Conservation (phyloP, 2,329 filamentous ascomycete species). For the Didymella arachidicola region DNA sequence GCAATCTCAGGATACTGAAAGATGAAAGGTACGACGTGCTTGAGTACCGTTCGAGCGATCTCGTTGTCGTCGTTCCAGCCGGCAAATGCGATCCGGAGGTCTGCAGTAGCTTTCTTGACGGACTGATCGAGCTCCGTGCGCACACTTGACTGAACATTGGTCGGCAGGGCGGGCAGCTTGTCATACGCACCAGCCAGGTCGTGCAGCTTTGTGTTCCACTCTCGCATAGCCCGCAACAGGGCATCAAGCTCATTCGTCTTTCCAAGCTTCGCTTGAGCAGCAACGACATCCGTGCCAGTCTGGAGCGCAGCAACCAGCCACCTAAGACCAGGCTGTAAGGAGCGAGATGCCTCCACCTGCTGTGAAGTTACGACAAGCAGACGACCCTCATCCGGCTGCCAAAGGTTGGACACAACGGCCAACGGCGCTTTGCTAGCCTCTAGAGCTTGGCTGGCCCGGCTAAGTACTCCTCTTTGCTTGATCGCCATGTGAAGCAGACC, state of each 20-base stretch:
- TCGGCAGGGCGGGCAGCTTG: constrained; percentile 36
- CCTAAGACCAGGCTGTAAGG: constrained; percentile 34
- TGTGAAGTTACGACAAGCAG: constrained; percentile 29
- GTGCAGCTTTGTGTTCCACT: constrained; percentile 33
- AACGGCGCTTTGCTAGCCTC: constrained; percentile 51
- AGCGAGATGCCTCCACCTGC: constrained; percentile 20
- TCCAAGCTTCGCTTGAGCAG: constrained; percentile 72
- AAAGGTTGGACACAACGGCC: constrained; percentile 43
- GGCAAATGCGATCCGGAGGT: constrained; percentile 29
- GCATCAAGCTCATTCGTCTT: constrained; percentile 45
- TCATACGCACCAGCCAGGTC: constrained; percentile 28
- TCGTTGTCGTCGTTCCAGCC: constrained; percentile 34
- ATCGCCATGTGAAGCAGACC: constrained; percentile 75
- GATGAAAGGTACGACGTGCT: constrained; percentile 73
- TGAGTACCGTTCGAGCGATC: constrained; percentile 52
- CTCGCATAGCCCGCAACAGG: constrained; percentile 35
- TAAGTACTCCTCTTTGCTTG: constrained; percentile 63
- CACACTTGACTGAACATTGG: constrained; percentile 34
- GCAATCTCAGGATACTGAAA: constrained; percentile 29
- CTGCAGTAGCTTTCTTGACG: constrained; percentile 23
- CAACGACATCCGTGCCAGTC: constrained; percentile 68
- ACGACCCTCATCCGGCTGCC: constrained; percentile 21
- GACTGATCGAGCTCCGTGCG: constrained; percentile 27
- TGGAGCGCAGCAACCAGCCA: constrained; percentile 77
- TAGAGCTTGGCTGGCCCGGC: constrained; percentile 40